A percentile compares a stretch with the other conserved stretches of the same genome.
phyloP scores from a whole-genome alignment of 768 basidiomycete genomes.

The Amanita phalloides region DNA sequence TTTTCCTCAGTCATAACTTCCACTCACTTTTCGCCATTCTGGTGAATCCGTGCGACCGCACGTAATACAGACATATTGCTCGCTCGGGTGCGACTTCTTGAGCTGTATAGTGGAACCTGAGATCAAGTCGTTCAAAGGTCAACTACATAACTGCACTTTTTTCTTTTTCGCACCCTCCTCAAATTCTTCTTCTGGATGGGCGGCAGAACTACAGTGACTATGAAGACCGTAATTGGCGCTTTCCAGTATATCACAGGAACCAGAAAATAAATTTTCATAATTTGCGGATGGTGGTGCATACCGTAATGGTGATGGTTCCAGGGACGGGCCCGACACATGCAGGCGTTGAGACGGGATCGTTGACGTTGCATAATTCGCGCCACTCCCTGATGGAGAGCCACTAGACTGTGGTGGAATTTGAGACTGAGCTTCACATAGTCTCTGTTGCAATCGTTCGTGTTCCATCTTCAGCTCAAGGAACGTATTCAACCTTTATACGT shows the following conservation, averaged over 20 bases:
- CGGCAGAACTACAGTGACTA: slow-evolving; percentile 3
- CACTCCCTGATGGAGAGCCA: slow-evolving; percentile 14
- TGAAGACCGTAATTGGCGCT: slow-evolving; percentile 8
- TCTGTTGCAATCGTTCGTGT: slow-evolving; percentile 69
- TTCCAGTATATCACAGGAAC: slow-evolving; percentile 6
- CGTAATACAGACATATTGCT: slow-evolving; percentile 81
- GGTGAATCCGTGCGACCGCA: slow-evolving; percentile 95
- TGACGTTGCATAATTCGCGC: slow-evolving; percentile 26
- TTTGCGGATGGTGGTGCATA: neutral
- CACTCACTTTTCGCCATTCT: slow-evolving; percentile 83
- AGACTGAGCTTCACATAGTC: slow-evolving; percentile 32
- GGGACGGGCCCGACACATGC: neutral
- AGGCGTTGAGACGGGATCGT: slow-evolving; percentile 14
- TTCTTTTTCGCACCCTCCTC: slow-evolving; percentile 52
- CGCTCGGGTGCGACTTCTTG: slow-evolving; percentile 38
- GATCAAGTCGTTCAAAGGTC: neutral
- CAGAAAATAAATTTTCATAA: neutral
- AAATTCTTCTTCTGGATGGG: slow-evolving; percentile 27
- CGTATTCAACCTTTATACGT: slow-evolving; percentile 45
- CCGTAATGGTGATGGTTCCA: slow-evolving; percentile 6
- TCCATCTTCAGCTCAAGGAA: slow-evolving; percentile 81
- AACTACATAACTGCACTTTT: slow-evolving; percentile 31
- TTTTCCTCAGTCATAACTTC: neutral
- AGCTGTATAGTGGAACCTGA: slow-evolving; percentile 14
- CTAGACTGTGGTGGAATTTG: slow-evolving; percentile 15